Conservation (phyloP, 305 asterid genomes). For the Striga hermonthica region DNA sequence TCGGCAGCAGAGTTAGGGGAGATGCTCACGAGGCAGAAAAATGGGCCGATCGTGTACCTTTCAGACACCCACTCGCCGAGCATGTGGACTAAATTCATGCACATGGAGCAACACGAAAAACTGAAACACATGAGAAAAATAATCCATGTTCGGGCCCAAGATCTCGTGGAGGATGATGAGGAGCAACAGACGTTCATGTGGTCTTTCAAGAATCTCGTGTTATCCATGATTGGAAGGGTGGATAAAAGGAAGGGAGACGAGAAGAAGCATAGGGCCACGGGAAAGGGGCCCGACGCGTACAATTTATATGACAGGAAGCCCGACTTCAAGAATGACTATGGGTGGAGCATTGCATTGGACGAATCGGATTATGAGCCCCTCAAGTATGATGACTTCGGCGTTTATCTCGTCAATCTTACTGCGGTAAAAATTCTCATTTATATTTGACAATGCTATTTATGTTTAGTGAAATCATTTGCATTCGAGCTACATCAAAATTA, state of each 20-base stretch:
- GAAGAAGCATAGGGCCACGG: constrained; percentile 22
- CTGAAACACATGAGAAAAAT: constrained; percentile 48
- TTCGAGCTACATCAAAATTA: too few relatives aligned
- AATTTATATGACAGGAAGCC: constrained; percentile 55
- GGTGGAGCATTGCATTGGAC: constrained; percentile 68
- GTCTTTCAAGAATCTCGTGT: constrained; percentile 57
- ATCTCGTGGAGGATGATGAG: constrained; percentile 28
- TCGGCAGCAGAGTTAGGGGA: constrained; percentile 42
- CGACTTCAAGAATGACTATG: constrained; percentile 63
- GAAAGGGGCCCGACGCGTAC: constrained; percentile 52
- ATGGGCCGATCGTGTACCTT: constrained; percentile 59
- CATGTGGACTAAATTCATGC: constrained; percentile 52
- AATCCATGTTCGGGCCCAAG: constrained; percentile 21
- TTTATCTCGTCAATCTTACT: constrained; percentile 68
- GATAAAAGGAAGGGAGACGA: constrained; percentile 27
- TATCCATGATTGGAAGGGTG: constrained; percentile 38
- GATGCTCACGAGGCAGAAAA: constrained; percentile 42
- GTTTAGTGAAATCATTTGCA: too few relatives aligned
- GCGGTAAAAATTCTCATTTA: constrained; percentile 40
- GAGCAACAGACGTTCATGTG: constrained; percentile 33
- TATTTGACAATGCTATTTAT: too few relatives aligned
- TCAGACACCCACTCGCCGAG: constrained; percentile 42
- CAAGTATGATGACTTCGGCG: constrained; percentile 43
- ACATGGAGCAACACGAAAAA: constrained; percentile 40
- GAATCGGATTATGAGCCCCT: constrained; percentile 59